Evolutionary conservation across 2,329 filamentous ascomycete species (phyloP), one percentile per base, ranked within the genome.

Genomic region (Xylariales sp.): DNA sequence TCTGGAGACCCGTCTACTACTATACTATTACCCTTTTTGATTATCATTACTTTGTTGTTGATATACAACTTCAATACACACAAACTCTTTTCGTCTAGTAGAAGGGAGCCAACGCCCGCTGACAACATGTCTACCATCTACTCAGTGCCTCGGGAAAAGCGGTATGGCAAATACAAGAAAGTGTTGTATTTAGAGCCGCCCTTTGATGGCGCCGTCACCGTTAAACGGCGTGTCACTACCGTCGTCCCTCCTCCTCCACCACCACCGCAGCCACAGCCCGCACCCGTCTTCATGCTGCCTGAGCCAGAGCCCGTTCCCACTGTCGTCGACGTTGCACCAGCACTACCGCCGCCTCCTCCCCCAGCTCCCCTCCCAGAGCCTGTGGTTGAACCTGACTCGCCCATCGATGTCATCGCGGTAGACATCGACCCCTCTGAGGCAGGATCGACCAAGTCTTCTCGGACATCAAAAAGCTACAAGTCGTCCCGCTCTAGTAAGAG

Each of bases 371-470:
- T 63, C 18, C 70, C 68, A 3, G 68, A 64, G 23, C 72, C 69
- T 0, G 65, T 70, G 66, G 62, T 68, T n/a, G 68, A 66, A 63
- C 72, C 59, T 23, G 75, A 72, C 67, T 75, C 57, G 48, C 71
- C 75, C 28, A 81, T 82, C 67, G 81, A 83, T 71, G 80, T 82
- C 53, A 82, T 82, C 64, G 80, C 80, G 59, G 81, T 83, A 3
- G 80, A 82, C 74, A 77, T 83, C 39, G 81, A 82, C 59, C 79
- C 80, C 1, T 75, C 77, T 0, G 74, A 74, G 64, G 32, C 71
- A 56, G 39, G 45, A 12, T 68, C 67, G 32, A 52, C 43, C 3
- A 61, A 41, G 18, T 72, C 70, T 8, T 71, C 67, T 6, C 64
- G 81, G 68, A 83, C 63, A n/a, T 72, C 73, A 4, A 72, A 71